Evolutionary conservation across 2,329 filamentous ascomycete species (phyloP).

Genomic region (Periconia macrospinosa): DNA sequence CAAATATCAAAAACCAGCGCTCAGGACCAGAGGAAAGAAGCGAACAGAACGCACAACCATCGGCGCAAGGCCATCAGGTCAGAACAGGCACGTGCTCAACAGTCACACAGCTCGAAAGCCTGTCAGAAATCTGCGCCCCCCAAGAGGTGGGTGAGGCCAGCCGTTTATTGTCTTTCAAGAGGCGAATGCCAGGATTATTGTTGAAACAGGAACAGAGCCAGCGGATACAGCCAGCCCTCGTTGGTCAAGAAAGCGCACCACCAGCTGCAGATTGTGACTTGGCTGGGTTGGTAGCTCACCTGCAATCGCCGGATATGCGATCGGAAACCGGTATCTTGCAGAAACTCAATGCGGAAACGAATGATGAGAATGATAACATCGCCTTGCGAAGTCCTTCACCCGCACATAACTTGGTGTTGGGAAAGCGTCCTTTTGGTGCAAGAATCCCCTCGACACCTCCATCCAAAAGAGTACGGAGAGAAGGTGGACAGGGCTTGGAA

Average conservation of each 20-base stretch:
- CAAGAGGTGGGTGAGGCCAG: background rate
- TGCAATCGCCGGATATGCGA: too few relatives aligned
- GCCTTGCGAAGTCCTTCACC: background rate
- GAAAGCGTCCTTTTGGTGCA: conserved; percentile 1
- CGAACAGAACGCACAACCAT: background rate
- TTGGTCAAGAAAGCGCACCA: background rate
- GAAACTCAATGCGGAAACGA: background rate
- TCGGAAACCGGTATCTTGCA: background rate
- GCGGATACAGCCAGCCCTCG: too few relatives aligned
- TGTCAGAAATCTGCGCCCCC: background rate
- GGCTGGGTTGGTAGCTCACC: too few relatives aligned
- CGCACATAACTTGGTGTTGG: background rate
- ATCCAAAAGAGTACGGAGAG: conserved; percentile 4
- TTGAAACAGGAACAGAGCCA: background rate
- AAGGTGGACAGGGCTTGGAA: background rate
- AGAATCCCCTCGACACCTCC: conserved; percentile 7
- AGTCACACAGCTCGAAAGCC: background rate
- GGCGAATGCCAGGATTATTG: background rate
- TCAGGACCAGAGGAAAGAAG: background rate
- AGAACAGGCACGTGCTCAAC: background rate
- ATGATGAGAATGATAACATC: background rate
- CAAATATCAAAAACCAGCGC: background rate
- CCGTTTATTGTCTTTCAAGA: background rate
- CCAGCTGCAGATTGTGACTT: too few relatives aligned
- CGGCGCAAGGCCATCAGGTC: background rate